Percentiles rank a stretch among this genome's conserved stretches.
Conservation (phyloP, 371 early-diverging fungal species). For the Smittium culicis region DNA sequence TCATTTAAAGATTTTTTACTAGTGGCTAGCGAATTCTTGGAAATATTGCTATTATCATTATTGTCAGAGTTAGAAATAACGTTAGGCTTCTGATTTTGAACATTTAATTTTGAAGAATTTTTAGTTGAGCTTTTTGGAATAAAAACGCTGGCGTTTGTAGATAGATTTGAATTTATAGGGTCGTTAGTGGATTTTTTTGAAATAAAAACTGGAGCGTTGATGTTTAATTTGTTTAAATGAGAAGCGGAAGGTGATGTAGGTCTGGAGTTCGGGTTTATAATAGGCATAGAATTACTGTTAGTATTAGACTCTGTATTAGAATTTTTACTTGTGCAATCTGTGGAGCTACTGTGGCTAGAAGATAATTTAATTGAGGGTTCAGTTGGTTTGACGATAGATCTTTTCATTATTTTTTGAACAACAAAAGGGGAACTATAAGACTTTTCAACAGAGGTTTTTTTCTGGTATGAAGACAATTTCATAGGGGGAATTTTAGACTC, state of each 20-base stretch:
- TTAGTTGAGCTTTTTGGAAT: background rate
- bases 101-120: too few relatives aligned
- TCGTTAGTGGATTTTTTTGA: background rate
- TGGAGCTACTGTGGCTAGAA: too few relatives aligned
- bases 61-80: too few relatives aligned
- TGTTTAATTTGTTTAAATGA: background rate
- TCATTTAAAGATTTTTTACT: too few relatives aligned
- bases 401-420: background rate
- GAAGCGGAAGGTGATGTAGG: background rate
- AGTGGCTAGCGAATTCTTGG: too few relatives aligned
- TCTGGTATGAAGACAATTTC: background rate
- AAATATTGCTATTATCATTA: too few relatives aligned
- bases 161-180: background rate
- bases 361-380: background rate
- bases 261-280: background rate
- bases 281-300: too few relatives aligned
- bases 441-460: background rate
- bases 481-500: background rate
- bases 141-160: background rate
- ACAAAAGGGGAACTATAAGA: background rate
- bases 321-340: too few relatives aligned
- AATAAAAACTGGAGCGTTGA: background rate
- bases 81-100: too few relatives aligned
- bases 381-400: background rate
- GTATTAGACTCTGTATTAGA: background rate